Conservation (phyloP, 345 rosid species). For the Eucalyptus sideroxylon region DNA sequence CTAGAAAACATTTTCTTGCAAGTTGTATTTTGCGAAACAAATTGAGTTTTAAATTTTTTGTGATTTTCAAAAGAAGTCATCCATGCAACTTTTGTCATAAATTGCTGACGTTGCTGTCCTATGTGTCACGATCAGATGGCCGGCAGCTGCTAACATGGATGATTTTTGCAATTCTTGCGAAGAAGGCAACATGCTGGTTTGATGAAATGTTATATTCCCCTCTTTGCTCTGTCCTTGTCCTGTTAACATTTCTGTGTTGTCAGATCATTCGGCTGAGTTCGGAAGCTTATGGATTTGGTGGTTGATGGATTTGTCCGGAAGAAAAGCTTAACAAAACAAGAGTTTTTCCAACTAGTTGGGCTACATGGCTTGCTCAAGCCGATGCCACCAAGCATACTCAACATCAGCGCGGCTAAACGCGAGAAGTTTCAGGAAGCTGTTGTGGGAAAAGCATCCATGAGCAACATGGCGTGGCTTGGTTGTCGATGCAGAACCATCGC, state of each 20-base stretch:
- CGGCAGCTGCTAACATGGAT: too few species aligned
- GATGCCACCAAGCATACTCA: conserved; percentile 51
- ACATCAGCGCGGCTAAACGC: conserved; percentile 54
- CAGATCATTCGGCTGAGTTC: conserved; percentile 47
- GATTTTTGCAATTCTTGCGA: conserved; percentile 8
- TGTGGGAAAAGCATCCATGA: background rate
- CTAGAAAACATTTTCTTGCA: too few species aligned
- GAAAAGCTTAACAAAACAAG: conserved; percentile 70
- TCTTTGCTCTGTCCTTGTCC: background rate
- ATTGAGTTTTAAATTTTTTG: too few species aligned
- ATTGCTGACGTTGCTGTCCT: too few species aligned
- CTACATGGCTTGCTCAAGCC: conserved; percentile 48
- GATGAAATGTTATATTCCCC: background rate
- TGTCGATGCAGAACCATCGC: too few species aligned
- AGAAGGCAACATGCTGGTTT: conserved; percentile 37
- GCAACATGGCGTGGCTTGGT: too few species aligned
- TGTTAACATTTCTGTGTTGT: background rate
- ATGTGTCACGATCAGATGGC: too few species aligned
- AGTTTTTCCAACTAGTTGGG: conserved; percentile 52
- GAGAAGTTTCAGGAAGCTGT: conserved; percentile 27
- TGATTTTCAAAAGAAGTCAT: too few species aligned
- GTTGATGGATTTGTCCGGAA: conserved; percentile 55
- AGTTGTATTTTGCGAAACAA: too few species aligned
- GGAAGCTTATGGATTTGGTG: conserved; percentile 55
- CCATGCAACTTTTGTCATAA: too few species aligned